Evolutionary conservation across 2,329 filamentous ascomycete genomes (phyloP), one percentile per base, ranked within the genome.

Genomic region (Fusarium subtropicale): DNA sequence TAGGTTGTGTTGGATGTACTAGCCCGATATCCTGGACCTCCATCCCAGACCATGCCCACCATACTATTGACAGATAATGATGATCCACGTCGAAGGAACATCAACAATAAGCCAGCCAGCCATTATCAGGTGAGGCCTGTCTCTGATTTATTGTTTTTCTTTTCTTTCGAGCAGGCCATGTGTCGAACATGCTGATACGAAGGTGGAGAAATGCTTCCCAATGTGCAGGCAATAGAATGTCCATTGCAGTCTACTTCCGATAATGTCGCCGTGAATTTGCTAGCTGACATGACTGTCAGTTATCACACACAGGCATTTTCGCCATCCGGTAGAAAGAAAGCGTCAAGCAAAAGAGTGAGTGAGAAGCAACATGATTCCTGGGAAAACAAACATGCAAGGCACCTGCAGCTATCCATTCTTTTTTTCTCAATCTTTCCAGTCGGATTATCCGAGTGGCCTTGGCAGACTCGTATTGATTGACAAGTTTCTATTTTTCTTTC

Each of bases 401-500:
- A 36, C 42, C 36, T 66, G 61, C 54, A 66, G 47, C 26, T 39
- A 28, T 26, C 26, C 31, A 45, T 45, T 12, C 33, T 39, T 56
- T 38, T 36, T 39, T 36, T 45, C 28, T 44, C 24, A 45, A 48
- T 24, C 48, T 34, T 47, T 31, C 70, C 57, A 51, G 34, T 70
- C 47, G 55, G 44, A 62, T 65, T 45, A 56, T 61, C 33, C 38
- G 56, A 52, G 30, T 22, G 59, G 31, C 30, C 51, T 48, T 64
- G 38, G 52, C 20, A 46, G 24, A 42, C 67, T 75, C 73, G 71
- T 75, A 70, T 74, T 66, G 44, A 70, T 73, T 66, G 46, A 48
- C 45, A 51, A 53, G 51, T 53, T 42, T 39, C 56, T 51, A 36
- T 58, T 22, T 46, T 34, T 57, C 18, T 38, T 33, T 57, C 20